Percentiles rank a stretch among this genome's conserved stretches.
Evolutionary conservation across 495 filamentous ascomycete genomes (phyloP).

Genomic region (Sporormia fimetaria): DNA sequence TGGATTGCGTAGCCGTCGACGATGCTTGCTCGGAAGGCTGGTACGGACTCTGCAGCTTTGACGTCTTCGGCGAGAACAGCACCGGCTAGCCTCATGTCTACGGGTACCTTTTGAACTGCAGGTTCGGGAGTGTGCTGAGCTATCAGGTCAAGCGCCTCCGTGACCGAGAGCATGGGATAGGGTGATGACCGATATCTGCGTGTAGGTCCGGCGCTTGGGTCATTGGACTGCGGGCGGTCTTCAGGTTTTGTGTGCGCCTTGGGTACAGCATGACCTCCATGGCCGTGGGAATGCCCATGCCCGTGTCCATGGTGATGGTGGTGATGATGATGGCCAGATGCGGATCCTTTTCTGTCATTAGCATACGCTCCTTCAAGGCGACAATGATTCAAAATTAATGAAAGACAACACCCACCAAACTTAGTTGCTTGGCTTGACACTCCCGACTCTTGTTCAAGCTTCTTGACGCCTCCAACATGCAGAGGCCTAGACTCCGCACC

Average conservation of each 20-base stretch:
- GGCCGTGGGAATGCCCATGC: conserved; percentile 47
- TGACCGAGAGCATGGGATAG: conserved; percentile 82
- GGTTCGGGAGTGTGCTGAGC: conserved; percentile 54
- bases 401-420: background rate
- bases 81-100: conserved; percentile 55
- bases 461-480: conserved; percentile 69
- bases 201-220: conserved; percentile 66
- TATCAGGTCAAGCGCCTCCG: conserved; percentile 66
- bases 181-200: conserved; percentile 72
- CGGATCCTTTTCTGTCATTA: background rate
- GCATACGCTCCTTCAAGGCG: background rate
- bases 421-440: conserved; percentile 30
- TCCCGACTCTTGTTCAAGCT: conserved; percentile 76
- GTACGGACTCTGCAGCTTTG: conserved; percentile 66
- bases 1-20: conserved; percentile 81
- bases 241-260: conserved; percentile 58
- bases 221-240: conserved; percentile 57
- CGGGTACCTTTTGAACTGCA: conserved; percentile 42
- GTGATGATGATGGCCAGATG: conserved; percentile 12
- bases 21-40: conserved; percentile 88
- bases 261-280: conserved; percentile 51
- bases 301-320: conserved; percentile 44
- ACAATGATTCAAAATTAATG: background rate
- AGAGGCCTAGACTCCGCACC: conserved; percentile 70
- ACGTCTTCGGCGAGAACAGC: conserved; percentile 75